A percentile compares a stretch with the other conserved stretches of the same genome.
Conservation (phyloP, 2,329 filamentous ascomycete species). For the Lizonia empirigonia region DNA sequence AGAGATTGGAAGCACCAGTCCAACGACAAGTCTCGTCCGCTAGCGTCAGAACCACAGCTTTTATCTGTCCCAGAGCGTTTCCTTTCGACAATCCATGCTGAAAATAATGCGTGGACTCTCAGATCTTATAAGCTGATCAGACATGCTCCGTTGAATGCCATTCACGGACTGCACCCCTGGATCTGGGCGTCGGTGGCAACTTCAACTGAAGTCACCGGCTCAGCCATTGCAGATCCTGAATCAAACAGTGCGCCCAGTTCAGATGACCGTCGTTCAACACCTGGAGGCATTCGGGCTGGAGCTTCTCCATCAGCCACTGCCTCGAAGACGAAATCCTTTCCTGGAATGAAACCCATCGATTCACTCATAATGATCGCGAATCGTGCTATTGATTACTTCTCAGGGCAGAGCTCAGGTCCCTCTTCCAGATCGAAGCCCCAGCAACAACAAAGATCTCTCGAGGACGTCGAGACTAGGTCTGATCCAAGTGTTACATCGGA, state of each 20-base stretch:
- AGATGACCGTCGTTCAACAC: no score
- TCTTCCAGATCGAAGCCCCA: background rate
- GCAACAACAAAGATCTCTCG: background rate
- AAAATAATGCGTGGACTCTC: background rate
- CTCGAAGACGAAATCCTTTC: no score
- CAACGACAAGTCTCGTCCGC: background rate
- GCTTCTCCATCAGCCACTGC: no score
- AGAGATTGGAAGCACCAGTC: background rate
- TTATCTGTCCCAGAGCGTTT: background rate
- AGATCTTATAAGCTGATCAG: slow-evolving; percentile 4
- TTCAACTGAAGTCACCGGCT: no score
- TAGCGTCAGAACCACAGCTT: background rate
- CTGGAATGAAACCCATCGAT: background rate
- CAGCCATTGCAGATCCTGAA: background rate
- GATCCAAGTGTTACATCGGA: background rate
- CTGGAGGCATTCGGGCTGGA: no score
- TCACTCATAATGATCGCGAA: background rate
- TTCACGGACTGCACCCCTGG: background rate
- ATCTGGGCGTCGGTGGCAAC: background rate
- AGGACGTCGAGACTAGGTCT: background rate
- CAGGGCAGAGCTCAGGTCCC: background rate
- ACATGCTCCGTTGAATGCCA: background rate
- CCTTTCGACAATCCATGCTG: background rate
- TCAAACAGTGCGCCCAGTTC: background rate
- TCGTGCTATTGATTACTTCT: background rate